These are phyloP conservation scores for Candida verbasci DNA, from an alignment of 805 yeast species.

Conservation along the genomic window DNA sequence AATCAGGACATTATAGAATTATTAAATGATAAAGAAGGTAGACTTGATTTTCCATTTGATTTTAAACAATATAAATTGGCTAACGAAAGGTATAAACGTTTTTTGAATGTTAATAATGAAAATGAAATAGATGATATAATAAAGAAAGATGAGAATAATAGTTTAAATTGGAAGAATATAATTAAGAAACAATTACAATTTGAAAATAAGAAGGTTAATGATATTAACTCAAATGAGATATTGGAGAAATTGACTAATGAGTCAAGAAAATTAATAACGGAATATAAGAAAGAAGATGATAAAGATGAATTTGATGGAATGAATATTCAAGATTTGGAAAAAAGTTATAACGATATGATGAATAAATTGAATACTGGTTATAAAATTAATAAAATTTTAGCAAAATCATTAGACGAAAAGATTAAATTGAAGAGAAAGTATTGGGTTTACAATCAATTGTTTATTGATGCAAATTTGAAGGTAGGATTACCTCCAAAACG, in stretches of 20 bases:
- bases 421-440: constrained; percentile 30
- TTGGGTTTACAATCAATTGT: constrained; percentile 39
- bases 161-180: constrained; percentile 6
- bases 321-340: constrained; percentile 13
- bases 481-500: constrained; percentile 28
- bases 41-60: constrained; percentile 25
- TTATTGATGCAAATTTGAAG: constrained; percentile 39
- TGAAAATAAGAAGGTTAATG: constrained; percentile 1
- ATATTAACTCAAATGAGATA: constrained; percentile 2
- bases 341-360: constrained; percentile 22
- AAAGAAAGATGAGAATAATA: constrained; percentile 4
- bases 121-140: constrained; percentile 5
- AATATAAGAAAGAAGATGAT: constrained; percentile 9
- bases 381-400: constrained; percentile 35
- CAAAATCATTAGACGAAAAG: constrained; percentile 20
- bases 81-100: constrained; percentile 24
- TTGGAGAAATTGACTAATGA: constrained; percentile 4
- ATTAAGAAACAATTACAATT: constrained; percentile 9
- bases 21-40: constrained; percentile 12
- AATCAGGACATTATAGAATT: constrained; percentile 23
- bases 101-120: constrained; percentile 5
- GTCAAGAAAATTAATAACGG: constrained; percentile 3
- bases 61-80: constrained; percentile 33
- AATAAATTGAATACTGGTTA: constrained; percentile 33
- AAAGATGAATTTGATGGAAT: constrained; percentile 15